Base-by-base conservation (phyloP, 495 filamentous ascomycete species). In the Penicillium psychrofluorescens region DNA sequence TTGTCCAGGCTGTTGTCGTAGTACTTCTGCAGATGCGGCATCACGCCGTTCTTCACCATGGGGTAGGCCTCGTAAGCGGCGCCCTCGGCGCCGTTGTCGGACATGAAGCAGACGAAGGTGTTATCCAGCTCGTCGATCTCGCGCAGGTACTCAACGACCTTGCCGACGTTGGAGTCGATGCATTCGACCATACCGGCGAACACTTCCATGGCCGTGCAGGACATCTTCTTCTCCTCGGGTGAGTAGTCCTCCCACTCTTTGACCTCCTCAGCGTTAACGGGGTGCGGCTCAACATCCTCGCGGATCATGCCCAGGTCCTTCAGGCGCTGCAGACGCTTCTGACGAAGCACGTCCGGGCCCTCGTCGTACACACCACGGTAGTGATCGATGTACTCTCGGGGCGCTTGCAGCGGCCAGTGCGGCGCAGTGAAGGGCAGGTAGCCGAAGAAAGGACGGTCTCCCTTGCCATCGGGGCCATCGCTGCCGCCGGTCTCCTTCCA, bases 151-250 rank as follows among this genome's bases (percentile, higher is more conserved):
- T 74, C 58, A 42, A 80, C 64, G 2, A 81, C 73, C 44, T 74
- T 74, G 31, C 78, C 78, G 14, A 84, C 74, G 44, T 84, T 81
- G 30, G 62, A 49, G 49, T 83, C 80, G 45, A 81, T 81, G 41
- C 68, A 69, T 45, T 83, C 77, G 1, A 83, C 79, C 79, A 84
- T 83, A 0, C 68, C 79, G 0, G 79, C 80, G 49, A 76, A 83
- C 12, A 74, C 67, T 54, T 82, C 81, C 77, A 83, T 81, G 1
- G 72, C 71, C 6, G 71, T 69, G 10, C 63, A 56, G 6, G 78
- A 81, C 36, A 69, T 69, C 29, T 62, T 68, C 56, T 72, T 62
- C 53, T 79, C 74, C 31, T 76, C 67, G 0, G 62, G 43, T 1
- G 66, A 66, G 43, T 76, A 70, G 6, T 74, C 70, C 1, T 63